phyloP scores from a whole-genome alignment of 2,329 filamentous ascomycete genomes.

The Claviceps africana region DNA sequence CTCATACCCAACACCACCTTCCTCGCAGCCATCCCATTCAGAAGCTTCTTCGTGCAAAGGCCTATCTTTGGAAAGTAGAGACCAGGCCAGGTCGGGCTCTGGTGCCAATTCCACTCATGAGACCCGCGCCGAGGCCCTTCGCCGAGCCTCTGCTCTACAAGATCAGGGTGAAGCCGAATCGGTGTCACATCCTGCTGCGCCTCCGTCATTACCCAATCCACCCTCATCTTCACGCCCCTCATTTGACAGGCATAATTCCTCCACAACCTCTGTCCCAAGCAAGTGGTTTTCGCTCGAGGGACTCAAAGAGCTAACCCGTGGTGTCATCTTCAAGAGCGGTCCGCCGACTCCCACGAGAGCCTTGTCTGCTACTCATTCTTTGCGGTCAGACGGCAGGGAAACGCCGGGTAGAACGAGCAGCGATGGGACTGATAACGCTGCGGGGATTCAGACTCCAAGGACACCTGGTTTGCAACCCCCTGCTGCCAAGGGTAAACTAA shows the following conservation, averaged over 20 bases:
- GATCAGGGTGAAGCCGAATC: background rate
- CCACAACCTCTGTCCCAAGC: constrained; percentile 25
- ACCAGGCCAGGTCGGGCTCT: constrained; percentile 10
- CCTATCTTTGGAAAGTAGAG: constrained; percentile 12
- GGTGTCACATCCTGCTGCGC: constrained; percentile 2
- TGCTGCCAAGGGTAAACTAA: constrained; percentile 71
- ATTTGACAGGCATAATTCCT: constrained; percentile 31
- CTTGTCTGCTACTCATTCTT: constrained; percentile 50
- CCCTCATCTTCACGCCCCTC: constrained; percentile 13
- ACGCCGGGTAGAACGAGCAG: constrained; percentile 25
- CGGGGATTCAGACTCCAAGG: constrained; percentile 39
- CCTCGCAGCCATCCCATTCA: constrained; percentile 32
- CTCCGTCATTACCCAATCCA: background rate
- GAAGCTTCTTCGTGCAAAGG: constrained; percentile 18
- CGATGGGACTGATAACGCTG: constrained; percentile 27
- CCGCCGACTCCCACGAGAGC: constrained; percentile 81
- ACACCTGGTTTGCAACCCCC: constrained; percentile 48
- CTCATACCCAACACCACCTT: constrained; percentile 43
- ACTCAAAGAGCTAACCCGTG: constrained; percentile 81
- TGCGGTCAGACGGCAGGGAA: constrained; percentile 31
- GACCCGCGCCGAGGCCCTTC: background rate
- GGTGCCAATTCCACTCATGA: background rate
- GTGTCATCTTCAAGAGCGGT: constrained; percentile 65
- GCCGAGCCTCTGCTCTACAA: background rate
- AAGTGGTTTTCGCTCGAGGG: constrained; percentile 52